Conservation (phyloP, 1,139 yeast species). For the Geotrichum europaeum region DNA sequence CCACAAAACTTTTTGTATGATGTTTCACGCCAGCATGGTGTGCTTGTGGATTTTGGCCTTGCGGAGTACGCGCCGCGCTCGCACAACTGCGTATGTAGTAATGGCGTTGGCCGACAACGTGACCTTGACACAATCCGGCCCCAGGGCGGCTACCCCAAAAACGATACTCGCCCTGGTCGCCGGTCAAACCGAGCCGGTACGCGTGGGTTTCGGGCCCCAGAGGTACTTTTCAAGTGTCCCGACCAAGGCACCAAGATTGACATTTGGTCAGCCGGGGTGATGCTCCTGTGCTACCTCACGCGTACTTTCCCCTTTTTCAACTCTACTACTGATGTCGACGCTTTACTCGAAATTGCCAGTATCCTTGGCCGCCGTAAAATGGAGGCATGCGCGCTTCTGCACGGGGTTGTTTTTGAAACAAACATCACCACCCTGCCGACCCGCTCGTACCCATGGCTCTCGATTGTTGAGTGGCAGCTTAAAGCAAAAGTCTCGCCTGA, state of each 20-base stretch:
- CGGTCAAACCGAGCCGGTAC: constrained; percentile 98
- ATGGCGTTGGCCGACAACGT: constrained; percentile 5
- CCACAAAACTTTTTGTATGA: constrained; percentile 77
- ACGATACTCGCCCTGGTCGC: constrained; percentile 61
- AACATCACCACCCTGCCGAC: constrained; percentile 40
- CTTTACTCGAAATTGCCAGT: constrained; percentile 73
- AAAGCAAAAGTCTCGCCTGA: constrained; percentile 20
- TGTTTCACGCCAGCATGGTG: constrained; percentile 69
- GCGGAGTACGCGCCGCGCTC: constrained; percentile 47
- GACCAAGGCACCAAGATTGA: constrained; percentile 78
- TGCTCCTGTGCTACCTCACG: constrained; percentile 63
- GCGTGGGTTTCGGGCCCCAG: constrained; percentile 92
- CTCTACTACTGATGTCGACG: constrained; percentile 89
- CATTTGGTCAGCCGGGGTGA: constrained; percentile 90
- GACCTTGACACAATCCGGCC: constrained; percentile 11
- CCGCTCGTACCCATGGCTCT: constrained; percentile 17
- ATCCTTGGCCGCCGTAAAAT: constrained; percentile 71
- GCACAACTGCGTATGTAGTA: constrained; percentile 7
- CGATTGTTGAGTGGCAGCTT: constrained; percentile 39
- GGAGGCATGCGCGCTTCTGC: constrained; percentile 72
- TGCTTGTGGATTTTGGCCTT: constrained; percentile 84
- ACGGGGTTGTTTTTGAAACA: constrained; percentile 83
- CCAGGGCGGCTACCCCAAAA: constrained; percentile 33
- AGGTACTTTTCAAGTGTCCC: constrained; percentile 80
- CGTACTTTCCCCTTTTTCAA: constrained; percentile 81